Base-by-base conservation (phyloP, 2,329 filamentous ascomycete genomes). In the Verticillium nonalfalfae region DNA sequence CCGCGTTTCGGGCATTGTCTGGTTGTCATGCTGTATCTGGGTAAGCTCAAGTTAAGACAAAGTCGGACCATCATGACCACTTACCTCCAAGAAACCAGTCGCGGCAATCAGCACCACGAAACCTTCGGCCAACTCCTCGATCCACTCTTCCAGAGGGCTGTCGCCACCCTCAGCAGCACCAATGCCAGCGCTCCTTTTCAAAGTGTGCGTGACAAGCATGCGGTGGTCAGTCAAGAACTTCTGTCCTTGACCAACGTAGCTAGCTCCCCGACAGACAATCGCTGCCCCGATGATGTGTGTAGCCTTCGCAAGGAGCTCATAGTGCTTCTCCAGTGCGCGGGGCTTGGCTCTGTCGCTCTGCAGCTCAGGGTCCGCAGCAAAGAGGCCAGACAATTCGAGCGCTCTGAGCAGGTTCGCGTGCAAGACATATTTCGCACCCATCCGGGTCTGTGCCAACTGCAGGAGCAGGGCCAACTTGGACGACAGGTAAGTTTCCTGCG, bases 291-390 rank as follows among this genome's bases (percentile, higher is more conserved):
- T 84, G 62, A 99, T 88, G 59, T 93, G 87, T 40, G 95, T 82
- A 9, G 97, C 84, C 60, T 90, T 86, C 40, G 91, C 85, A 15
- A 99, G 85, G 7, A 99, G 82, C 57, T 87, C 84, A 75, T 96
- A 98, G 76, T 96, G 96, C 70, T 88, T 89, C 65, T 87, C 85
- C 21, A 97, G 81, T 3, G 91, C 89, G 62, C 83, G 81, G 3
- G 85, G 79, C 67, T 92, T 88, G 60, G 87, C 82, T 60, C 88
- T 84, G 67, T 91, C 86, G 75, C 93, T 86, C 63, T 96, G 93
- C 60, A 99, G 86, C 73, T 99, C 95, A 0, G 95, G 95, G 72
- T 99, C 95, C 13, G 90, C 90, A 9, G 87, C 81, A 73, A 98
- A 99, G 26, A 98, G 82, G n/a, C 87, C 86, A 1, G 93, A 96